Conservation (phyloP, 257 asterid species). For the Plantago ovata region DNA sequence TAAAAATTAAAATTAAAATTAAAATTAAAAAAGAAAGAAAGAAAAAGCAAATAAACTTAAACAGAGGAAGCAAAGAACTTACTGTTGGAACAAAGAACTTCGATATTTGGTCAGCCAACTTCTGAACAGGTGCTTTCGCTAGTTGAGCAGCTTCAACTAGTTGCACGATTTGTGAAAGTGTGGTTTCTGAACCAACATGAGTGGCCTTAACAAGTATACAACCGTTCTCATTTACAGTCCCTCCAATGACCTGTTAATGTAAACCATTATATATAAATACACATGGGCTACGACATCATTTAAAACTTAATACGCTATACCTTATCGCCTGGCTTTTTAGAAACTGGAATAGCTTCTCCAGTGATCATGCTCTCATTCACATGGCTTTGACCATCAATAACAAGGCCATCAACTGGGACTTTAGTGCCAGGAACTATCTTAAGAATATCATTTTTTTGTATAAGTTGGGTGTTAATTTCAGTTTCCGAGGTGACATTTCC, state of each 20-base stretch:
- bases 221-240: conserved; percentile 94
- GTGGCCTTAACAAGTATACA: conserved; percentile 80
- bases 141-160: conserved; percentile 99
- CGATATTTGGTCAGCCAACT: conserved; percentile 95
- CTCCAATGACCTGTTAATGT: conserved; percentile 77
- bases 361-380: conserved; percentile 99
- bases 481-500: conserved; percentile 72
- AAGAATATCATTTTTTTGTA: conserved; percentile 78
- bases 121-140: conserved; percentile 98
- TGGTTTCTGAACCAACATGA: conserved; percentile 95
- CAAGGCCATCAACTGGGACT: conserved; percentile 92
- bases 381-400: conserved; percentile 86
- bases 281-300: conserved; percentile 4
- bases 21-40: too few species aligned
- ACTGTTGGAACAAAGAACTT: conserved; percentile 87
- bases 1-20: too few species aligned
- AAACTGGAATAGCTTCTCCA: conserved; percentile 86
- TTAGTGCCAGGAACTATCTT: conserved; percentile 93
- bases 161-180: conserved; percentile 94
- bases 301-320: conserved; percentile 32
- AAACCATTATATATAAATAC: conserved; percentile 11
- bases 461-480: conserved; percentile 75
- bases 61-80: conserved; percentile 31
- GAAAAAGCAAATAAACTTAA: background rate
- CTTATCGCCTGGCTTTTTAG: conserved; percentile 90